Conservation (phyloP, 75 land plant genomes). For the Picea sitchensis region DNA sequence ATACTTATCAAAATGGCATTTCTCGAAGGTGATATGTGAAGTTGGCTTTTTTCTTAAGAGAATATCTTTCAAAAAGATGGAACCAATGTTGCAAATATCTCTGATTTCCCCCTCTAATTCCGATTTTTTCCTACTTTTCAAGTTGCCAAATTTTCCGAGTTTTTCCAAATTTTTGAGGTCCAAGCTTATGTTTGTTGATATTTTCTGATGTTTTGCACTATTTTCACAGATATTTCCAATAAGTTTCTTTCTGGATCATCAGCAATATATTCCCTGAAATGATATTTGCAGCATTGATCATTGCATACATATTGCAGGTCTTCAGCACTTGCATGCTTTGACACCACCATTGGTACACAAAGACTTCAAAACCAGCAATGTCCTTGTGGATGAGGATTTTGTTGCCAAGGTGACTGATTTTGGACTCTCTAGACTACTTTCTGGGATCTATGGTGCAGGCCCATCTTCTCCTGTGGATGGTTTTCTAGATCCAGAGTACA, state of each 20-base stretch:
- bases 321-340: constrained; percentile 57
- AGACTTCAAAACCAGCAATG: constrained; percentile 77
- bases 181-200: background rate
- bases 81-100: too few relatives aligned
- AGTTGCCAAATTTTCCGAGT: too few relatives aligned
- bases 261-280: too few relatives aligned
- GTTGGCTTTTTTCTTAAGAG: background rate
- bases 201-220: background rate
- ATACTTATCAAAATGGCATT: background rate
- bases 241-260: too few relatives aligned
- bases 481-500: constrained; percentile 66
- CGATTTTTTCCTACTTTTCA: too few relatives aligned
- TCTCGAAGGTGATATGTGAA: background rate
- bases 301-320: constrained; percentile 35
- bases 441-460: constrained; percentile 29
- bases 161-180: too few relatives aligned
- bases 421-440: constrained; percentile 51
- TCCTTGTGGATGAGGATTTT: constrained; percentile 78
- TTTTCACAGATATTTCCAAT: too few relatives aligned
- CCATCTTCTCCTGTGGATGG: constrained; percentile 49
- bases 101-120: too few relatives aligned
- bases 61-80: background rate
- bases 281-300: background rate
- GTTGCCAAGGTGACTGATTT: constrained; percentile 83
- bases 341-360: constrained; percentile 64